These are phyloP conservation scores for Coemansia aciculifera DNA, from an alignment of 192 early-diverging fungal genomes.

Conservation along the genomic window DNA sequence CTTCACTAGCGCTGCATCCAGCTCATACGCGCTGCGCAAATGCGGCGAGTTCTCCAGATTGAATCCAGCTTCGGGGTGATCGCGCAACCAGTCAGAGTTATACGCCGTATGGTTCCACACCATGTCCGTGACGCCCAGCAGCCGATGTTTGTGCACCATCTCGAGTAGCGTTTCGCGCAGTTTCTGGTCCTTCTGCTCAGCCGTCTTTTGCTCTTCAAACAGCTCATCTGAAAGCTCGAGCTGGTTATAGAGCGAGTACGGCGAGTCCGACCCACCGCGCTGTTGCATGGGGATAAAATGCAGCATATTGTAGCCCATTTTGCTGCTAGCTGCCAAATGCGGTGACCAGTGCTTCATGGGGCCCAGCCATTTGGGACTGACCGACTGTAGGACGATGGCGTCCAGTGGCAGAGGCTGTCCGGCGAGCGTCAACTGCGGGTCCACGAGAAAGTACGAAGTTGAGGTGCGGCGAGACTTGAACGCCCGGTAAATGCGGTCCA, in stretches of 20 bases:
- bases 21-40: constrained; percentile 85
- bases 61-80: constrained; percentile 97
- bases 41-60: constrained; percentile 94
- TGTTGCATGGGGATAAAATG: constrained; percentile 95
- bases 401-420: constrained; percentile 74
- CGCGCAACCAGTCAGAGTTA: constrained; percentile 89
- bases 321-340: constrained; percentile 67
- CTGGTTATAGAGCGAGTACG: constrained; percentile 97
- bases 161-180: constrained; percentile 58
- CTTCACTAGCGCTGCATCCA: constrained; percentile 82
- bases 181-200: constrained; percentile 62
- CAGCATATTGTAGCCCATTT: constrained; percentile 95
- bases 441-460: constrained; percentile 78
- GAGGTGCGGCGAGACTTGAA: constrained; percentile 43
- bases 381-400: constrained; percentile 84
- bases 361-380: constrained; percentile 98
- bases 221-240: constrained; percentile 85
- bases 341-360: constrained; percentile 72
- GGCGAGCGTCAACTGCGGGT: constrained; percentile 73
- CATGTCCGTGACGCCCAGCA: constrained; percentile 87
- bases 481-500: constrained; percentile 44
- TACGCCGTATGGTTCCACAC: constrained; percentile 99
- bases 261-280: constrained; percentile 91
- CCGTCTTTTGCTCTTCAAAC: constrained; percentile 63
- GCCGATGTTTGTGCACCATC: constrained; percentile 66